Base-by-base conservation (phyloP, 2,329 filamentous ascomycete species). In the Diaporthe amygdali region DNA sequence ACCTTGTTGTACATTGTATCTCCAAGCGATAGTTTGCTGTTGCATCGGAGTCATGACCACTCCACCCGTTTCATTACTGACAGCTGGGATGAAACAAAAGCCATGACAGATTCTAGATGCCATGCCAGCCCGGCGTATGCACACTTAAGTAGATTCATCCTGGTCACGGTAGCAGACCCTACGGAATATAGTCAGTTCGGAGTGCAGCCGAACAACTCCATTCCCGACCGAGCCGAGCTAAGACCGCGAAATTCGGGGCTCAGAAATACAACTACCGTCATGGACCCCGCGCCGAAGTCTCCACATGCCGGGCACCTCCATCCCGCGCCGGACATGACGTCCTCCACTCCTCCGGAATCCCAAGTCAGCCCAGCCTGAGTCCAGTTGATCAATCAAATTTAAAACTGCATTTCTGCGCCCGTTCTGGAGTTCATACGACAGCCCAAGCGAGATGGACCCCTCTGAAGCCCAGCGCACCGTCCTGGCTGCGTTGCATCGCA, bases 401-500 rank as follows among this genome's bases (percentile, higher is more conserved):
- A 25, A 25, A 1, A 15, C 25, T 10, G 41, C 12, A 39, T 12
- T n/a, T 8, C 34, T 12, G 17, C 17, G 5, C 41, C 4, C 3
- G 20, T 41, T 17, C 5, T 12, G 30, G 12, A 37, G 44, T 6
- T 14, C 20, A 27, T 10, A 27, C 5, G 20, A 22, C 5, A 66
- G 20, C 12, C 5, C 32, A 52, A n/a, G n/a, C 17, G 59, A 0
- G 2, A 73, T 73, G 71, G 56, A 66, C 32, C 7, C 25, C 41
- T n/a, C 44, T 7, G 27, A 32, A n/a, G 27, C 14, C 15, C 46
- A 69, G 14, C 56, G 32, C 30, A 54, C 46, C 22, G n/a, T 71
- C 59, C 56, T 73, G 27, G 51, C 37, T 30, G 54, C 44, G 9
- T 32, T 61, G 27, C 54, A 71, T 51, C 55, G 73, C 12, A 76